These are phyloP conservation scores for Taiwanofungus camphoratus DNA, from an alignment of 1,284 basidiomycete genomes.

Conservation along the genomic window DNA sequence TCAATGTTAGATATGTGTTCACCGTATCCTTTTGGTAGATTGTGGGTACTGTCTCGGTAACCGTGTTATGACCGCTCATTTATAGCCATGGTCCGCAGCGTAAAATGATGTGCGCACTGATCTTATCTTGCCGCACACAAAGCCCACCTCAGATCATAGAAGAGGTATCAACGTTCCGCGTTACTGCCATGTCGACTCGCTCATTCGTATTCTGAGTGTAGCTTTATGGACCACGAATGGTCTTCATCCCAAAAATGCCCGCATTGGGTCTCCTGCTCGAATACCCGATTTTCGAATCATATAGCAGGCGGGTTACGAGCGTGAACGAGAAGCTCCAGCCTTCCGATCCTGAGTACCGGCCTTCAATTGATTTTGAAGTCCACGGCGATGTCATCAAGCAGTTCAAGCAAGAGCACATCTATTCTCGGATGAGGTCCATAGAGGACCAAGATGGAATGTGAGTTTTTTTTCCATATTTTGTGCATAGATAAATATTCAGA, in stretches of 20 bases:
- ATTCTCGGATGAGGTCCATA: constrained; percentile 75
- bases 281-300: constrained; percentile 82
- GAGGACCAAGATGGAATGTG: constrained; percentile 80
- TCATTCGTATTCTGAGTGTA: background rate
- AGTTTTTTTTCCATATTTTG: constrained; percentile 28
- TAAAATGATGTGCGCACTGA: constrained; percentile 93
- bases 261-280: constrained; percentile 93
- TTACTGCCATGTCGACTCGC: background rate
- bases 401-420: constrained; percentile 85
- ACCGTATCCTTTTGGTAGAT: constrained; percentile 20
- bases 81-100: constrained; percentile 53
- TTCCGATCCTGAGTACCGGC: constrained; percentile 51
- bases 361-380: constrained; percentile 65
- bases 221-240: constrained; percentile 67
- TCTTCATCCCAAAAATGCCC: constrained; percentile 95
- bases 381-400: constrained; percentile 60
- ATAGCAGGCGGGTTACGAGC: constrained; percentile 60
- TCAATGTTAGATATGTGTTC: background rate
- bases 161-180: constrained; percentile 43
- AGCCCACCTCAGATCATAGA: constrained; percentile 72
- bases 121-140: constrained; percentile 72
- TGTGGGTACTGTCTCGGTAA: constrained; percentile 15
- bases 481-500: too few relatives aligned
- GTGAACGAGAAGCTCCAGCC: constrained; percentile 54
- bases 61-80: constrained; percentile 1